Base-by-base conservation (phyloP, 148 eudicot genomes). In the Rhododendron kiyosumense region DNA sequence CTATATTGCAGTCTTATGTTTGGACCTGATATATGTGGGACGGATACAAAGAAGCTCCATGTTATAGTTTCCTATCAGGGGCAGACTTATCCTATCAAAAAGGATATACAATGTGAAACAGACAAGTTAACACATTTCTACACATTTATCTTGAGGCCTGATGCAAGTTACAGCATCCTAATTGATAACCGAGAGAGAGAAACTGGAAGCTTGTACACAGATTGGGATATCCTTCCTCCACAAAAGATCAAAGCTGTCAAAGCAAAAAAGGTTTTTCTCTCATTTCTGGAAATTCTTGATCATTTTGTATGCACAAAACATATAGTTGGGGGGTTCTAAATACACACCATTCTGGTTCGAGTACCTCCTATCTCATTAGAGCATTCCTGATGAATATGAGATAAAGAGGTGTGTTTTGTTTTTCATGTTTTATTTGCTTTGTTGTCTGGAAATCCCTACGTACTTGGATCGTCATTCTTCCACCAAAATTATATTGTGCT, bases 81-180 rank as follows among this genome's bases (percentile, higher is more conserved):
- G 26, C 98, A 96, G 87, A 94, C 91, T 88, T 94, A 96, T 81
- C 98, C 98, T 76, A 88, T 95, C 81, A 95, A 93, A 85, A 96
- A 96, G 90, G 99, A 96, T 30, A 88, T 96, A 87, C 91, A 93
- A 88, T 96, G 99, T 91, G 99, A 96, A 87, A 96, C 99, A 30
- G 99, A 96, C 94, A 95, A 94, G 88, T 77, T 96, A n/a, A 93
- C 96, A n/a, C 99, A 96, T 93, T 93, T 96, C 82, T 96, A 96
- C 89, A 96, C 99, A 9, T 96, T 96, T 76, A 91, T 96, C 63
- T 86, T 96, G 81, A 90, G 96, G 48, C 99, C 99, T 43, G 99
- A 96, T 89, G 96, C 96, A 86, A 90, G 91, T 77, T 96, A 94
- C 87, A 96, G 93, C 88, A 80, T 96, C 81, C 89, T 94, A 84